Base-by-base conservation (phyloP, 768 basidiomycete species). In the Sporobolomyces phaffii region DNA sequence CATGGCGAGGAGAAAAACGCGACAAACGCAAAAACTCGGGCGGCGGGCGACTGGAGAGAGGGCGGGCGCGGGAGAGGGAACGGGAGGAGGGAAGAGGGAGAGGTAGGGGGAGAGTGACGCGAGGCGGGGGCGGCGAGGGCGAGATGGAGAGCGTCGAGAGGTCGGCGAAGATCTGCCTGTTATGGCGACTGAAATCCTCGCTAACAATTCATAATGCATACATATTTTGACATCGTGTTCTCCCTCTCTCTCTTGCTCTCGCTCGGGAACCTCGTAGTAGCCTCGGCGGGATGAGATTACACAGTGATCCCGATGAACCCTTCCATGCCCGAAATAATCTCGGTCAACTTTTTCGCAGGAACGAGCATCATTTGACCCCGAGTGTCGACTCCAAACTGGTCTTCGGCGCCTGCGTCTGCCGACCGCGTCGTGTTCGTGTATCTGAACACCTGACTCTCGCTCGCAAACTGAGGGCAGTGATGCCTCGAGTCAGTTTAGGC, bases 381-480 rank as follows among this genome's bases (percentile, higher is more conserved):
- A 44, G 57, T 63, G 43, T 75, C 69, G 14, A 74, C 74, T 2
- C 73, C 74, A 44, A 75, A 75, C 41, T 69, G 44, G n/a, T 73
- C 74, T 31, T 62, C 64, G 8, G 17, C 47, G 10, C 36, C 49
- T 7, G 34, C 50, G 26, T 63, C 73, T 9, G 44, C 51, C 10
- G 40, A 26, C n/a, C 56, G 57, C 40, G 31, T 58, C 26, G 43
- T 26, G 44, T 49, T 34, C 41, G 64, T 54, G 58, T 50, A 72
- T n/a, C 34, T 2, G 31, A 65, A 70, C 33, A 60, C 68, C 52
- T 57, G 60, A 41, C 15, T 53, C 67, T 63, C 69, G 38, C 36
- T 64, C 65, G 47, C 56, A n/a, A 66, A 68, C 64, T 68, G n/a
- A n/a, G n/a, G n/a, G n/a, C n/a, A n/a, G n/a, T n/a, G n/a, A n/a